phyloP scores from a whole-genome alignment of 2,329 filamentous ascomycete species.

The Aureobasidium sp. region DNA sequence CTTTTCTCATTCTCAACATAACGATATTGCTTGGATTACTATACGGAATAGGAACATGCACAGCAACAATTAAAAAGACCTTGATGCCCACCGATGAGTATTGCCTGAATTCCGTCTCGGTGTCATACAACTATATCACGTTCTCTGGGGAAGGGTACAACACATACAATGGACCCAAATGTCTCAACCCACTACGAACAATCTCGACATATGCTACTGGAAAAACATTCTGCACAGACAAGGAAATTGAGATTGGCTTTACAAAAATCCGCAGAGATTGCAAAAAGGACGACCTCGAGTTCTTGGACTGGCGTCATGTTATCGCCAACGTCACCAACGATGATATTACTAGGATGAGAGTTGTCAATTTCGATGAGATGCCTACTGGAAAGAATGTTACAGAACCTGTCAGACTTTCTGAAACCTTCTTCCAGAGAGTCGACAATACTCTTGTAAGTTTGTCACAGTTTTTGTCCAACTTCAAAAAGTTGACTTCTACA shows the following conservation, averaged over 20 bases:
- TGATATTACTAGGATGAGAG: background rate
- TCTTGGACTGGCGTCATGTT: constrained; percentile 1
- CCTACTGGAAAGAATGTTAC: background rate
- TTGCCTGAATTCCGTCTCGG: background rate
- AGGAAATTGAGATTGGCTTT: background rate
- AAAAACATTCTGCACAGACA: constrained; percentile 5
- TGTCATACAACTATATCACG: constrained; percentile 12
- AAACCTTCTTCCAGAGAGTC: background rate
- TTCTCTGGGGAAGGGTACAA: constrained; percentile 7
- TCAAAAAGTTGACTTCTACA: background rate
- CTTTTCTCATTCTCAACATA: background rate
- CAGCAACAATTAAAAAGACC: background rate
- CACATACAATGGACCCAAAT: constrained; percentile 14
- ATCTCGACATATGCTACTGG: constrained; percentile 11
- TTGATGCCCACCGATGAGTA: constrained; percentile 16
- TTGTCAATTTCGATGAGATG: constrained; percentile 9
- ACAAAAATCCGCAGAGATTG: constrained; percentile 3
- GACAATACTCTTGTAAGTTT: constrained; percentile 7
- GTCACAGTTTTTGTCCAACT: too few species aligned
- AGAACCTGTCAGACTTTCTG: constrained; percentile 1
- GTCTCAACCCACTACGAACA: constrained; percentile 3
- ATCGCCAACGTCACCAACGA: constrained; percentile 1
- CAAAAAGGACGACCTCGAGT: background rate
- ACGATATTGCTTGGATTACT: background rate
- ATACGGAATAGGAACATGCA: background rate